phyloP scores from a whole-genome alignment of 768 basidiomycete species.

The Hericium erinaceus region DNA sequence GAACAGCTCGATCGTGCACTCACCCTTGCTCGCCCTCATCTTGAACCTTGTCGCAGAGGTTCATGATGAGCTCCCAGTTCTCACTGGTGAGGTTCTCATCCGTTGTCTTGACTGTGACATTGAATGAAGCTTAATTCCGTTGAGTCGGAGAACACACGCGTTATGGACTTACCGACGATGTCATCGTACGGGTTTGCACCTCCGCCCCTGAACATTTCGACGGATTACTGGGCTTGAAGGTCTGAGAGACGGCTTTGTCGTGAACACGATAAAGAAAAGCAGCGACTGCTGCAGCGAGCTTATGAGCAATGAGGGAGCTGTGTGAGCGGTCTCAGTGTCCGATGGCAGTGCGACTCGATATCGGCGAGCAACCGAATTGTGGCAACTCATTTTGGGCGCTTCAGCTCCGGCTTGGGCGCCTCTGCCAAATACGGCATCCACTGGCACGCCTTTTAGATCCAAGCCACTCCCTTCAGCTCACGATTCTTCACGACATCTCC shows the following conservation, averaged over 20 bases:
- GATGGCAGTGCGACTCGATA: too few species aligned
- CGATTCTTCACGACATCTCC: not conserved
- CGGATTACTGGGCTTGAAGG: not conserved
- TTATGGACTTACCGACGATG: constrained; percentile 54
- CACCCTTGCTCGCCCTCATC: constrained; percentile 86
- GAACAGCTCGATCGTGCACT: constrained; percentile 16
- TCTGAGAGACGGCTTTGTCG: not conserved
- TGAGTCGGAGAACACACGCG: not conserved
- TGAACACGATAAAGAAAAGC: too few species aligned
- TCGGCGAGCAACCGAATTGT: too few species aligned
- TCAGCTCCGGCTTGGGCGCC: not conserved
- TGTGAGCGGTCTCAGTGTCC: too few species aligned
- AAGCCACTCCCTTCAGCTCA: not conserved
- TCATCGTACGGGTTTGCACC: constrained; percentile 77
- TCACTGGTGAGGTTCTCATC: constrained; percentile 92
- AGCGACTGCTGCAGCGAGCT: too few species aligned
- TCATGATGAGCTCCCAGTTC: constrained; percentile 93
- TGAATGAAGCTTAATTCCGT: not conserved
- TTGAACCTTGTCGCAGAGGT: constrained; percentile 91
- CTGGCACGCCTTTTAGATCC: not conserved
- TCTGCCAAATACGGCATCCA: not conserved
- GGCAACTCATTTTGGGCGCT: too few species aligned
- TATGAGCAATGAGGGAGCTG: too few species aligned
- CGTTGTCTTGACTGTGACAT: constrained; percentile 74
- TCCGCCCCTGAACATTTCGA: constrained; percentile 56